Evolutionary conservation across 2,329 filamentous ascomycete genomes (phyloP).

Genomic region (Microcyclospora pomicola): DNA sequence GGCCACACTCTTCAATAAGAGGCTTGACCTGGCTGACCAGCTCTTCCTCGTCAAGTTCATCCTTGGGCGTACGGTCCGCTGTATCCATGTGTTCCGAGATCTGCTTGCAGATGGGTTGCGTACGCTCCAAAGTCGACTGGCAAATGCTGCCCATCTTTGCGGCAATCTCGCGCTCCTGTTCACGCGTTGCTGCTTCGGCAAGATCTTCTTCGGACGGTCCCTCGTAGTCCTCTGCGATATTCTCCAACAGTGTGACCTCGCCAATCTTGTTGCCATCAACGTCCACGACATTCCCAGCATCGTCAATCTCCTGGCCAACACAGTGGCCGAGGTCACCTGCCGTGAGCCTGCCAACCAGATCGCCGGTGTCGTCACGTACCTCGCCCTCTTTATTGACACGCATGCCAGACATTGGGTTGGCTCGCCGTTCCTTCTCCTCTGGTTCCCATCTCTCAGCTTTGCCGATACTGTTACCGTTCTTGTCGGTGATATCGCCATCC

Average conservation of each 20-base stretch:
- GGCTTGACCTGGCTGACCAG: slow-evolving; percentile 78
- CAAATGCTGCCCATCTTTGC: slow-evolving; percentile 60
- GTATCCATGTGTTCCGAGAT: slow-evolving; percentile 74
- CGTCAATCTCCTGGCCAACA: slow-evolving; percentile 38
- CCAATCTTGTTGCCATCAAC: slow-evolving; percentile 49
- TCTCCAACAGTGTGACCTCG: slow-evolving; percentile 47
- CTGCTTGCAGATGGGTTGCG: slow-evolving; percentile 73
- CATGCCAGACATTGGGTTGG: slow-evolving; percentile 45
- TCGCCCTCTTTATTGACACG: slow-evolving; percentile 41
- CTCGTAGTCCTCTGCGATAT: slow-evolving; percentile 44
- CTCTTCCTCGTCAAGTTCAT: slow-evolving; percentile 80
- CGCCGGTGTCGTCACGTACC: slow-evolving; percentile 37
- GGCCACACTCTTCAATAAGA: slow-evolving; percentile 71
- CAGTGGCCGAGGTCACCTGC: slow-evolving; percentile 39
- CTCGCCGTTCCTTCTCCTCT: slow-evolving; percentile 37
- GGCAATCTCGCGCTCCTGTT: slow-evolving; percentile 63
- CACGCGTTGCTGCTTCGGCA: slow-evolving; percentile 37
- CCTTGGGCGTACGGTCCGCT: slow-evolving; percentile 66
- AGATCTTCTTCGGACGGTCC: slow-evolving; percentile 42
- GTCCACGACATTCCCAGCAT: slow-evolving; percentile 39
- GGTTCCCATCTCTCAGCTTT: slow-evolving; percentile 41
- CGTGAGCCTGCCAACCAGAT: slow-evolving; percentile 37
- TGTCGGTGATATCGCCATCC: slow-evolving; percentile 39
- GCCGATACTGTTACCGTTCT: slow-evolving; percentile 40
- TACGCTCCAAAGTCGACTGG: slow-evolving; percentile 65